phyloP scores from a whole-genome alignment of 495 filamentous ascomycete genomes.

The Penicillium lagena region DNA sequence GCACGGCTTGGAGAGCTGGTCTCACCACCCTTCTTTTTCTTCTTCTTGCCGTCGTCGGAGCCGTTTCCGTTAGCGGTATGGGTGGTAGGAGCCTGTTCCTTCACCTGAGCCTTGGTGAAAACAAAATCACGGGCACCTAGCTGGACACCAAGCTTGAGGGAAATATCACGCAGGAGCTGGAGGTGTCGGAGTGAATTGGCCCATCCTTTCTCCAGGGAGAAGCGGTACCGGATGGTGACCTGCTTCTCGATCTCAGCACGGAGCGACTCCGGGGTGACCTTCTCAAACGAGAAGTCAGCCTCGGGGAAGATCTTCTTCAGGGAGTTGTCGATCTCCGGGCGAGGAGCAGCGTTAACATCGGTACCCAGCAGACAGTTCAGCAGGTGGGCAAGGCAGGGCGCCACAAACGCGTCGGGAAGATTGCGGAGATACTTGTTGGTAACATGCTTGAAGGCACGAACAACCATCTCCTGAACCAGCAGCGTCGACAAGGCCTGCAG shows the following conservation, averaged over 20 bases:
- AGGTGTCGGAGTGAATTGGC: constrained; percentile 57
- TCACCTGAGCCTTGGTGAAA: constrained; percentile 51
- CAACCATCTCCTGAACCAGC: constrained; percentile 85
- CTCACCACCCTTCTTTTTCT: constrained; percentile 57
- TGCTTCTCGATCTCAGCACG: constrained; percentile 65
- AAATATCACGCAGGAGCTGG: constrained; percentile 83
- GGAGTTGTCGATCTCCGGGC: constrained; percentile 67
- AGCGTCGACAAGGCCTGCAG: constrained; percentile 71
- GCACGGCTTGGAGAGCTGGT: constrained; percentile 47
- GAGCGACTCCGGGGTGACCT: constrained; percentile 66
- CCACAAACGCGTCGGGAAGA: constrained; percentile 69
- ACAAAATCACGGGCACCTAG: constrained; percentile 73
- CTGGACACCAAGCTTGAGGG: constrained; percentile 88
- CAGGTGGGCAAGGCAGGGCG: constrained; percentile 75
- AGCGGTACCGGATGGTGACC: constrained; percentile 66
- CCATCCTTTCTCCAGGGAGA: constrained; percentile 65
- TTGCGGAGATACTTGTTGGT: constrained; percentile 71
- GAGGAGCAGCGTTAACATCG: constrained; percentile 67
- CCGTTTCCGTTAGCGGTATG: constrained; percentile 37
- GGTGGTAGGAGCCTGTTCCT: constrained; percentile 25
- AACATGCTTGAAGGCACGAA: constrained; percentile 90
- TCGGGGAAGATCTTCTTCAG: constrained; percentile 71
- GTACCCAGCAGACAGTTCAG: constrained; percentile 89
- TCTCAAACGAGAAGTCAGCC: constrained; percentile 74
- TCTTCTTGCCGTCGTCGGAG: constrained; percentile 57